Conservation (phyloP, 768 basidiomycete genomes). For the Lactarius hengduanensis region DNA sequence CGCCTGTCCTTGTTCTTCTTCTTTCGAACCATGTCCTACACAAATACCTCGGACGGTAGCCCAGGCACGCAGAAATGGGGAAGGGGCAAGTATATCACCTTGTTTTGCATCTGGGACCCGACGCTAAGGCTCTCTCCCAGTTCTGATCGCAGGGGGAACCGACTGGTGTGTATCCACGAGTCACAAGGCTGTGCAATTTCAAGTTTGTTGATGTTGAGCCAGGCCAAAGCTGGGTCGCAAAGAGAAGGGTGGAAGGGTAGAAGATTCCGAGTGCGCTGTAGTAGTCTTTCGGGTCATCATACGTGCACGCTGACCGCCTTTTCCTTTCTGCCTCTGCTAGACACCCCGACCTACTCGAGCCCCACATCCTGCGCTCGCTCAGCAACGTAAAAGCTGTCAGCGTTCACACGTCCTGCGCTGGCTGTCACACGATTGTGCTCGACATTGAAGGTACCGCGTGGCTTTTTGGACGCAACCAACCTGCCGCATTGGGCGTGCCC, state of each 20-base stretch:
- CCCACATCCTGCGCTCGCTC: conserved; percentile 86
- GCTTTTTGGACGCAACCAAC: conserved; percentile 86
- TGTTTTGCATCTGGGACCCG: conserved; percentile 20
- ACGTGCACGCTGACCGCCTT: conserved; percentile 8
- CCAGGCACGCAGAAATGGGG: conserved; percentile 29
- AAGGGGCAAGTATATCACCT: conserved; percentile 23
- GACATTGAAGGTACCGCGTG: conserved; percentile 80
- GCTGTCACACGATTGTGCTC: conserved; percentile 74
- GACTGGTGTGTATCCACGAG: conserved; percentile 63
- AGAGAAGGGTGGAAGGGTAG: conserved; percentile 28
- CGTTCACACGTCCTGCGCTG: conserved; percentile 71
- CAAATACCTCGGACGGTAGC: conserved; percentile 18
- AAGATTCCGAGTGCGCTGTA: conserved; percentile 22
- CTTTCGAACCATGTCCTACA: conserved; percentile 26
- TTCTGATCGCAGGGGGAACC: conserved; percentile 82
- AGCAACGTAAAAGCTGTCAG: conserved; percentile 73
- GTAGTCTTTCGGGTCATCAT: conserved; percentile 3
- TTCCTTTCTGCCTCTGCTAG: conserved; percentile 32
- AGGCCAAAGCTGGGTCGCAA: conserved; percentile 27
- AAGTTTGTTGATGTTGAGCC: conserved; percentile 7
- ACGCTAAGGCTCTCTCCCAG: conserved; percentile 40
- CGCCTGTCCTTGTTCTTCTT: conserved; percentile 22
- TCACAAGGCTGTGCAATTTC: conserved; percentile 27
- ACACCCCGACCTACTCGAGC: conserved; percentile 81
- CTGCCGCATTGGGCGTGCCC: conserved; percentile 60